Conservation (phyloP, 495 filamentous ascomycete species). For the Staphylotrichum longicolle region DNA sequence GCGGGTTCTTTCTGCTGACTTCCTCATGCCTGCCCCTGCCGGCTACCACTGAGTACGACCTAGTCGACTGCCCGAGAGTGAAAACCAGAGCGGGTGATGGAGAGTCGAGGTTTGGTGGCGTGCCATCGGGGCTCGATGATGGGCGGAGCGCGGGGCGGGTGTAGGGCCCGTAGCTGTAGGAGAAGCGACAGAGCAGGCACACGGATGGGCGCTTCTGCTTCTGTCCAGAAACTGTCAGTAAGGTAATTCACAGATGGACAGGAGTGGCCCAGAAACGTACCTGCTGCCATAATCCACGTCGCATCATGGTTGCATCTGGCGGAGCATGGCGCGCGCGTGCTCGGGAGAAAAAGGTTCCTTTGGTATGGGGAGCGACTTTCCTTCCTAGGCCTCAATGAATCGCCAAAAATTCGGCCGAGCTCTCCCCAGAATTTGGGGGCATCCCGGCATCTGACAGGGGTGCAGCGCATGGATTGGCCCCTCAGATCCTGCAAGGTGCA, state of each 20-base stretch:
- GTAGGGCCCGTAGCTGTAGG: constrained; percentile 16
- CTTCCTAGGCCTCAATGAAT: neutral
- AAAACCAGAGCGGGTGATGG: too few relatives aligned
- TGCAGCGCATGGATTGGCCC: neutral
- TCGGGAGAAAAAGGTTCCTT: neutral
- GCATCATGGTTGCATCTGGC: constrained; percentile 30
- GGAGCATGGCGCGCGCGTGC: constrained; percentile 31
- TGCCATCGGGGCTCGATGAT: constrained; percentile 6
- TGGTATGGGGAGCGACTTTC: constrained; percentile 1
- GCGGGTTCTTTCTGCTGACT: neutral
- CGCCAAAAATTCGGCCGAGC: constrained; percentile 31
- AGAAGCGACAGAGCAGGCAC: constrained; percentile 32
- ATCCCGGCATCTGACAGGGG: neutral
- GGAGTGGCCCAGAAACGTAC: constrained; percentile 14
- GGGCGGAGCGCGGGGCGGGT: constrained; percentile 8
- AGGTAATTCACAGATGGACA: neutral
- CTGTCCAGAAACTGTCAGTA: constrained; percentile 11
- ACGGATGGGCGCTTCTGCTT: constrained; percentile 30
- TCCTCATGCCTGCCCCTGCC: neutral
- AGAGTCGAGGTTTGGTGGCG: neutral
- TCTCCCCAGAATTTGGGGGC: neutral
- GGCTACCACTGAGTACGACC: constrained; percentile 2
- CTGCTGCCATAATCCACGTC: constrained; percentile 39
- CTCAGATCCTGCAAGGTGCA: neutral
- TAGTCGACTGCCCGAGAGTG: neutral